phyloP scores from a whole-genome alignment of 2,329 filamentous ascomycete species.

The Diplocarpon mali region DNA sequence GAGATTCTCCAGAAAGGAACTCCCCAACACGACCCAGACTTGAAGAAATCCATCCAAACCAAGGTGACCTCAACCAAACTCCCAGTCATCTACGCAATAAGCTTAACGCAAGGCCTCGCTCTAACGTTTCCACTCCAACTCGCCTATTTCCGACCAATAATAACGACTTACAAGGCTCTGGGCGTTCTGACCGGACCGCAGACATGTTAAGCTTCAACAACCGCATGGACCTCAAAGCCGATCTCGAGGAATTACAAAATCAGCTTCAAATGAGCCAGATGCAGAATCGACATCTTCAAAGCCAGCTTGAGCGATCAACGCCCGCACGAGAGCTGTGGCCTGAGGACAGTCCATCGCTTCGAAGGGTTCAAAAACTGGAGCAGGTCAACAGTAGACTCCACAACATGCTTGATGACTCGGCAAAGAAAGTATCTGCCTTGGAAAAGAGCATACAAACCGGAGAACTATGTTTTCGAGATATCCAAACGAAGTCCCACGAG shows the following conservation, averaged over 20 bases:
- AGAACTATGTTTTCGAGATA: slow-evolving; percentile 78
- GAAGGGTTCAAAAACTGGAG: slow-evolving; percentile 82
- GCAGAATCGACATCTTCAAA: slow-evolving; percentile 88
- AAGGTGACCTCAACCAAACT: slow-evolving; percentile 62
- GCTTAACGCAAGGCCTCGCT: slow-evolving; percentile 47
- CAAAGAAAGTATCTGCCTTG: slow-evolving; percentile 80
- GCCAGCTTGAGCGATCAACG: slow-evolving; percentile 63
- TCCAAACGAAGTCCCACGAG: slow-evolving; percentile 88
- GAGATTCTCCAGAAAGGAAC: slow-evolving; percentile 47
- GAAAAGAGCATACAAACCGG: slow-evolving; percentile 81
- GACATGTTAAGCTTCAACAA: slow-evolving; percentile 79
- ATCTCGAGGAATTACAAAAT: slow-evolving; percentile 87
- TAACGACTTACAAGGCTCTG: slow-evolving; percentile 56
- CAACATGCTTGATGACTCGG: slow-evolving; percentile 87
- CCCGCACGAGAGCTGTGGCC: slow-evolving; percentile 49
- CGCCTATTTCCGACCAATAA: slow-evolving; percentile 58
- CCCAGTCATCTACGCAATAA: slow-evolving; percentile 56
- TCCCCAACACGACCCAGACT: slow-evolving; percentile 62
- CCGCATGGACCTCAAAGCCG: slow-evolving; percentile 80
- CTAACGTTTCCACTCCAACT: slow-evolving; percentile 67
- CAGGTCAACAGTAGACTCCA: slow-evolving; percentile 85
- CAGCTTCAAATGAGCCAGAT: slow-evolving; percentile 89
- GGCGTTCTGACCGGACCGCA: slow-evolving; percentile 71
- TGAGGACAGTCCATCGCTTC: slow-evolving; percentile 68
- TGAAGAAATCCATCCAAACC: slow-evolving; percentile 80